These are phyloP conservation scores for Stipa capillata DNA, from an alignment of 176 grass and related monocot species.

Conservation along the genomic window DNA sequence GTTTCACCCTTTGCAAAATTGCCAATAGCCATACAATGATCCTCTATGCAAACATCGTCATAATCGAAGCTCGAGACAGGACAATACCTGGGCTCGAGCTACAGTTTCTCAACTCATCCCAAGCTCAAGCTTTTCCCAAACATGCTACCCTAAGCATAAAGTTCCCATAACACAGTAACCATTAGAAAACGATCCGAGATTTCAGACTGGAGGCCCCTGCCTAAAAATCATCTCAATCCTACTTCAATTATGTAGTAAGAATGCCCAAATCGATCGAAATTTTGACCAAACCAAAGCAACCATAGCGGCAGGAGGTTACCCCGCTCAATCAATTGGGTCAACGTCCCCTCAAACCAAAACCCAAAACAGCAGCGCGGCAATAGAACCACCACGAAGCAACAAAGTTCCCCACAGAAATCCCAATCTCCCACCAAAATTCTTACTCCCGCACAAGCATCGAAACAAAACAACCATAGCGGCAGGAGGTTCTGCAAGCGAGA, in stretches of 20 bases:
- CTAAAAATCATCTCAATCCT: background rate
- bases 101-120: background rate
- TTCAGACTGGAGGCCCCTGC: background rate
- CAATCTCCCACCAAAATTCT: background rate
- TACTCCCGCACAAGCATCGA: background rate
- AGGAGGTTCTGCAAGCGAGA: background rate
- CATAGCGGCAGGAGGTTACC: too few relatives aligned
- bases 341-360: slow-evolving; percentile 8
- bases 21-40: background rate
- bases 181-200: background rate
- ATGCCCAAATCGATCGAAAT: background rate
- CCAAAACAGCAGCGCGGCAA: background rate
- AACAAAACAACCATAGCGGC: background rate
- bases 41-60: background rate
- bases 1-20: background rate
- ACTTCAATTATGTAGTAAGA: background rate
- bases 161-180: background rate
- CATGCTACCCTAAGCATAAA: background rate
- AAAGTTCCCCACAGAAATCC: background rate
- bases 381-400: background rate
- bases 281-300: background rate
- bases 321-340: slow-evolving; percentile 9
- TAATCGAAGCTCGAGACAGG: background rate
- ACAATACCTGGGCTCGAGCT: background rate
- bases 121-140: background rate